Conservation (phyloP, 805 yeast genomes). For the Nakazawaea ambrosiae region DNA sequence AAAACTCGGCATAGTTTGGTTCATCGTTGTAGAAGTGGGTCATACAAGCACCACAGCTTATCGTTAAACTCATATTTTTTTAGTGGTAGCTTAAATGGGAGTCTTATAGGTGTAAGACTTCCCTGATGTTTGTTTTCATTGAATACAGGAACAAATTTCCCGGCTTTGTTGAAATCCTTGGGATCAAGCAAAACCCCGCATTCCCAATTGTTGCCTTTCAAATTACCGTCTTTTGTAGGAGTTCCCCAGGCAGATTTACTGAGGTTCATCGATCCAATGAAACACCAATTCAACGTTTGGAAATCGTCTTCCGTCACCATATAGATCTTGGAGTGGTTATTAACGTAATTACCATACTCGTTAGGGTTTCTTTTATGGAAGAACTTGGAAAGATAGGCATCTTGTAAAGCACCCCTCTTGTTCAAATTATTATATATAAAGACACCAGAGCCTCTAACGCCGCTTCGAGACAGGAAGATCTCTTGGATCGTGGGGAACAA, state of each 20-base stretch:
- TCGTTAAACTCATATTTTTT: slow-evolving; percentile 30
- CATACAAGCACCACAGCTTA: slow-evolving; percentile 39
- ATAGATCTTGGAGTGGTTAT: slow-evolving; percentile 60
- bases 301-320: slow-evolving; percentile 45
- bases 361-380: slow-evolving; percentile 39
- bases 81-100: slow-evolving; percentile 54
- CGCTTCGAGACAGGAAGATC: slow-evolving; percentile 15
- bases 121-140: slow-evolving; percentile 25
- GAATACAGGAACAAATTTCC: slow-evolving; percentile 35
- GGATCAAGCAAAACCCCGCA: slow-evolving; percentile 44
- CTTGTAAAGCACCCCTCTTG: slow-evolving; percentile 18
- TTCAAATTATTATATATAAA: slow-evolving; percentile 39
- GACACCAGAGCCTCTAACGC: slow-evolving; percentile 28
- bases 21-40: too few relatives aligned
- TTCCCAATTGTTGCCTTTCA: slow-evolving; percentile 25
- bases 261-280: slow-evolving; percentile 69
- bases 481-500: slow-evolving; percentile 27
- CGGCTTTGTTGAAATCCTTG: slow-evolving; percentile 14
- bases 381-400: slow-evolving; percentile 32
- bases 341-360: slow-evolving; percentile 15
- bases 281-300: slow-evolving; percentile 53
- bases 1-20: too few relatives aligned
- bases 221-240: slow-evolving; percentile 18
- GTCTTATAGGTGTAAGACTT: slow-evolving; percentile 28
- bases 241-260: slow-evolving; percentile 81